phyloP scores from a whole-genome alignment of 352 stramenopile genomes.

The Pythium chondricola region DNA sequence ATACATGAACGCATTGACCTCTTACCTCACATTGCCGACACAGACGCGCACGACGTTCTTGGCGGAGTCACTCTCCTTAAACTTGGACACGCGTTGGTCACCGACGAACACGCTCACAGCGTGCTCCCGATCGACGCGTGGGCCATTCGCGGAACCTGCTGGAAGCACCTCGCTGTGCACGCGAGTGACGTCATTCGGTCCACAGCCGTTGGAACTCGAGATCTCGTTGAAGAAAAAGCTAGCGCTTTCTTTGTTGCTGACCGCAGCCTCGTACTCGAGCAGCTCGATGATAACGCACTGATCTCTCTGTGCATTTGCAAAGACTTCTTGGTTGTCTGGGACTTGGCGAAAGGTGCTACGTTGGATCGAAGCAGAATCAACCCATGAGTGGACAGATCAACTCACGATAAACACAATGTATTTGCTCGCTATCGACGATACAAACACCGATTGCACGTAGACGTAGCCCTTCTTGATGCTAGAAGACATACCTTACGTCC shows the following conservation, averaged over 20 bases:
- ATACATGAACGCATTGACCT: neutral
- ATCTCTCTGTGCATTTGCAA: slow-evolving; percentile 71
- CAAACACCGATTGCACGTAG: no score
- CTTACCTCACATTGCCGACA: slow-evolving; percentile 56
- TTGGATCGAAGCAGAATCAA: neutral
- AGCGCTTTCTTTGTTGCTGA: slow-evolving; percentile 41
- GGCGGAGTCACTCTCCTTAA: slow-evolving; percentile 68
- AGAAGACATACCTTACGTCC: slow-evolving; percentile 66
- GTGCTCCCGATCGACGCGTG: slow-evolving; percentile 31
- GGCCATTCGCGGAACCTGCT: slow-evolving; percentile 13
- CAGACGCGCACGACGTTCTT: slow-evolving; percentile 87
- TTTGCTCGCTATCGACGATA: no score
- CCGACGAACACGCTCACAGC: slow-evolving; percentile 48
- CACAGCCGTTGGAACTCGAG: slow-evolving; percentile 71
- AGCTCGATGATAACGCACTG: slow-evolving; percentile 83
- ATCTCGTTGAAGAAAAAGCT: slow-evolving; percentile 85
- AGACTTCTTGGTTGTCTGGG: slow-evolving; percentile 86
- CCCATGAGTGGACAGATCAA: neutral
- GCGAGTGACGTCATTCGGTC: slow-evolving; percentile 41
- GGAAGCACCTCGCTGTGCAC: slow-evolving; percentile 35
- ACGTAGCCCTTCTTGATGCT: no score
- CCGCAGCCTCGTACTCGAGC: slow-evolving; percentile 51
- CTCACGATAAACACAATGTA: neutral
- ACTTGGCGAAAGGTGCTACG: slow-evolving; percentile 72
- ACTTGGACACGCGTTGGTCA: slow-evolving; percentile 81